phyloP scores from a whole-genome alignment of 2,329 filamentous ascomycete species.

The Alternaria atra region DNA sequence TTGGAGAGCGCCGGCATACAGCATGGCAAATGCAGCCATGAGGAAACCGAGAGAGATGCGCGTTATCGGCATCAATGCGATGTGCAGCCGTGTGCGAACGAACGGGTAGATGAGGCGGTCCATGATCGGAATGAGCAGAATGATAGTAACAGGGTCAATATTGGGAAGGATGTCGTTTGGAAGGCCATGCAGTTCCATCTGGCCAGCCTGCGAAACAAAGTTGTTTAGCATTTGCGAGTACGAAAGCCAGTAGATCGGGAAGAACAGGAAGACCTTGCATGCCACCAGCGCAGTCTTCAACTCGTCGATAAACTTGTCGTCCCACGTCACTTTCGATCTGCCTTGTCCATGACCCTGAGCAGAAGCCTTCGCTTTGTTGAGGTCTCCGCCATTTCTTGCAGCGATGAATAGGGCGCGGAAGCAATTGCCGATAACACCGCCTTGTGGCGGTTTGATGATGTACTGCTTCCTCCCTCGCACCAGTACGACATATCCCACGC shows the following conservation, averaged over 20 bases:
- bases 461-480: conserved; percentile 46
- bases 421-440: conserved; percentile 48
- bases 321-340: conserved; percentile 62
- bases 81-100: conserved; percentile 51
- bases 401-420: conserved; percentile 69
- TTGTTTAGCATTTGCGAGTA: conserved; percentile 59
- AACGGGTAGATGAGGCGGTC: conserved; percentile 58
- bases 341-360: conserved; percentile 55
- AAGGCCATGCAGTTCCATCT: conserved; percentile 58
- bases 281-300: conserved; percentile 71
- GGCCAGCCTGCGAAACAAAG: conserved; percentile 58
- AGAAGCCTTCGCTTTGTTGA: conserved; percentile 71
- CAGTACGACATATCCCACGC: conserved; percentile 66
- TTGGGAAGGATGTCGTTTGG: conserved; percentile 61
- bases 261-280: conserved; percentile 72
- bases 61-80: conserved; percentile 60
- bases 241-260: conserved; percentile 58
- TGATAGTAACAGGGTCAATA: conserved; percentile 57
- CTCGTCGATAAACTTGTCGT: conserved; percentile 76
- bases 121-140: conserved; percentile 58
- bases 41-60: conserved; percentile 63
- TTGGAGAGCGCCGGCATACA: conserved; percentile 66
- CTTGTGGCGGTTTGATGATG: conserved; percentile 50
- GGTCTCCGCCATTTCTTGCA: conserved; percentile 61
- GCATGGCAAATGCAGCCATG: conserved; percentile 62